phyloP scores from a whole-genome alignment of 306 rosid species.

The Acacia confusa region DNA sequence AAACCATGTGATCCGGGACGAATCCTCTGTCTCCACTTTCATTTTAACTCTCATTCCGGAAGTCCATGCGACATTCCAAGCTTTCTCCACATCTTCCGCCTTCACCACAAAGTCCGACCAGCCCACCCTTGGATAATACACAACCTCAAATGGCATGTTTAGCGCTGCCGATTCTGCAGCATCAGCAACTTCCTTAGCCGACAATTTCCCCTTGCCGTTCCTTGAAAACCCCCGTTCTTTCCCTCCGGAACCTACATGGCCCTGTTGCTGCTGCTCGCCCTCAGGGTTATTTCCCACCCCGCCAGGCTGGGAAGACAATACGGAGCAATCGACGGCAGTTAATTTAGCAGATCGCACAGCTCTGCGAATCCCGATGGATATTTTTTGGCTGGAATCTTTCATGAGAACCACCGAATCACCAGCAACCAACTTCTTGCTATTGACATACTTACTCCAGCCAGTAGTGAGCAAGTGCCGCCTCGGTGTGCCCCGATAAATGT shows the following conservation, averaged over 20 bases:
- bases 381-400: conserved; percentile 33
- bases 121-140: conserved; percentile 56
- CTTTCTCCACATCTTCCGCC: conserved; percentile 55
- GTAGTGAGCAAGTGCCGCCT: conserved; percentile 63
- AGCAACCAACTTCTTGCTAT: conserved; percentile 54
- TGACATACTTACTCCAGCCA: conserved; percentile 71
- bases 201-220: conserved; percentile 34
- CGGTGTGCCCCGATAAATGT: conserved; percentile 60
- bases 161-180: conserved; percentile 52
- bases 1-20: conserved; percentile 51
- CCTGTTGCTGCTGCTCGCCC: conserved; percentile 26
- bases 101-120: conserved; percentile 63
- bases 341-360: conserved; percentile 18
- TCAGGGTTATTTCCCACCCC: conserved; percentile 22
- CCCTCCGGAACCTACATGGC: background rate
- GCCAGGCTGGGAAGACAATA: conserved; percentile 35
- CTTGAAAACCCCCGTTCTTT: conserved; percentile 33
- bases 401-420: conserved; percentile 64
- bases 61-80: conserved; percentile 40
- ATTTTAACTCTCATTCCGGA: conserved; percentile 59
- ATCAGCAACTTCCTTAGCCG: conserved; percentile 39
- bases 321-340: conserved; percentile 17
- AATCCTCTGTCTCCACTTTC: conserved; percentile 56
- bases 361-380: conserved; percentile 59
- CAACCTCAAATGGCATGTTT: conserved; percentile 54